These are phyloP conservation scores for Cystobasidium ongulense DNA, from an alignment of 768 basidiomycete species.

Conservation along the genomic window DNA sequence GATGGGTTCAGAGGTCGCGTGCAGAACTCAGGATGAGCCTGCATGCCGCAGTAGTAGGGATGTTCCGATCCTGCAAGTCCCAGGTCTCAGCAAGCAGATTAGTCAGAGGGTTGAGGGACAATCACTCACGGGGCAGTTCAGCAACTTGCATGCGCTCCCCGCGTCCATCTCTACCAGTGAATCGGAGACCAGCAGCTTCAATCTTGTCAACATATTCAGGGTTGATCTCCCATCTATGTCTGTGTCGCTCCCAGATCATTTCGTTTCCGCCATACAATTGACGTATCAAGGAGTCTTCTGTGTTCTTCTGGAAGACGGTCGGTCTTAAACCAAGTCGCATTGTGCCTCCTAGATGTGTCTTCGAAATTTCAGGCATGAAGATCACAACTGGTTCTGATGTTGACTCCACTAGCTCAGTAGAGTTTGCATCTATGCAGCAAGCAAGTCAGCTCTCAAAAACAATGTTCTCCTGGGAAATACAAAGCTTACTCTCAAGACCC, in stretches of 20 bases:
- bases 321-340: conserved; percentile 98
- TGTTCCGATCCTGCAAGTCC: conserved; percentile 56
- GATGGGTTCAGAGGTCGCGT: conserved; percentile 95
- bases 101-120: not conserved
- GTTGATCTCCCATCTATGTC: conserved; percentile 94
- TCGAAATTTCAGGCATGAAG: conserved; percentile 98
- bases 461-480: not conserved
- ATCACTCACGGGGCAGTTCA: conserved; percentile 65
- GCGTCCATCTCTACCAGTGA: conserved; percentile 83
- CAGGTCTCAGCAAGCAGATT: not conserved
- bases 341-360: conserved; percentile 97
- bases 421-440: conserved; percentile 61
- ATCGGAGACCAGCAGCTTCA: conserved; percentile 62
- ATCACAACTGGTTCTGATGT: conserved; percentile 59
- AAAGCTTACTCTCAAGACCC: conserved; percentile 55
- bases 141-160: conserved; percentile 96
- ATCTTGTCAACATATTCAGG: conserved; percentile 71
- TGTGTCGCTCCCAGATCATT: conserved; percentile 90
- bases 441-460: not conserved
- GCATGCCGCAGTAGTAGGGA: conserved; percentile 84
- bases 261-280: conserved; percentile 72
- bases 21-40: conserved; percentile 98
- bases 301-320: conserved; percentile 70
- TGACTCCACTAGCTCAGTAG: conserved; percentile 62
- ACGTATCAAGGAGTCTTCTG: conserved; percentile 66